Conservation (phyloP, 805 yeast species). For the Metschnikowia kunwiensis region DNA sequence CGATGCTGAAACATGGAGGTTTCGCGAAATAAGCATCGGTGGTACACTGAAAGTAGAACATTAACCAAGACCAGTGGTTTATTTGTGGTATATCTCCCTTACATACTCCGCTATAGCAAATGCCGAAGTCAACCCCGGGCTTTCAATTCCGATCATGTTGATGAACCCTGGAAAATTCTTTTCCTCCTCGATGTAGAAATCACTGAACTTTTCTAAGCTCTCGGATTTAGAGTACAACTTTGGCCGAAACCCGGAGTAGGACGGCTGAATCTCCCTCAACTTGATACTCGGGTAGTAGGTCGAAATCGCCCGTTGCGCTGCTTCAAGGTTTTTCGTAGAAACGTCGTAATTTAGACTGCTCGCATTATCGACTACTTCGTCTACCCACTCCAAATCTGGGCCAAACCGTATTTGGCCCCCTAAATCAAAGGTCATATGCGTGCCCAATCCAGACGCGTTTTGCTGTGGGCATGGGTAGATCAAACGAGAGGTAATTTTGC, state of each 20-base stretch:
- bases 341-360: slow-evolving; percentile 46
- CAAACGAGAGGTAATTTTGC: slow-evolving; percentile 28
- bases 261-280: slow-evolving; percentile 51
- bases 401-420: slow-evolving; percentile 82
- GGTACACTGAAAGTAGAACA: neutral
- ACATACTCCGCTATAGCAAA: slow-evolving; percentile 83
- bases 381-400: slow-evolving; percentile 85
- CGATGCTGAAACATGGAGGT: too few species aligned
- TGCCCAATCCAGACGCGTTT: slow-evolving; percentile 74
- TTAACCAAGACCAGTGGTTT: neutral
- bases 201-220: slow-evolving; percentile 49
- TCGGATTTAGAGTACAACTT: slow-evolving; percentile 52
- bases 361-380: slow-evolving; percentile 25
- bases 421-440: slow-evolving; percentile 80
- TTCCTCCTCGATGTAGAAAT: slow-evolving; percentile 62
- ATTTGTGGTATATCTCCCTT: slow-evolving; percentile 21
- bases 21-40: neutral
- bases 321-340: slow-evolving; percentile 44
- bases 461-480: slow-evolving; percentile 77
- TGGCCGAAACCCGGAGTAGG: slow-evolving; percentile 84
- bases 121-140: slow-evolving; percentile 84
- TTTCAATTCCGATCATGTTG: slow-evolving; percentile 78
- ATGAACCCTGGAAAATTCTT: slow-evolving; percentile 74
- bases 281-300: slow-evolving; percentile 63
- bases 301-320: slow-evolving; percentile 56